These are phyloP conservation scores for Aspergillus biplanus DNA, from an alignment of 495 filamentous ascomycete genomes.

Conservation along the genomic window DNA sequence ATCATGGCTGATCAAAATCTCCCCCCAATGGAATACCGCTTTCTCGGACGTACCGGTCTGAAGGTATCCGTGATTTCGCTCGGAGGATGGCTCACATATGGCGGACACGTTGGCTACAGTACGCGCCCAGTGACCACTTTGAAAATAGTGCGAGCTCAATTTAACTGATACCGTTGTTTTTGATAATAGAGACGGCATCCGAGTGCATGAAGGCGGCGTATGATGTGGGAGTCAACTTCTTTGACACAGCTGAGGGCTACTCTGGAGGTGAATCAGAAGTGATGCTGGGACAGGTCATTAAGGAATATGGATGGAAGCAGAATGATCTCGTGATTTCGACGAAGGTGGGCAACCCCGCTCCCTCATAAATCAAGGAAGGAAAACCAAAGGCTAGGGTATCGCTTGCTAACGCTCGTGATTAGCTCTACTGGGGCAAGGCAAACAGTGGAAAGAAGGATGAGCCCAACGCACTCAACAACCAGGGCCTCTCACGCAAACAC, in stretches of 20 bases:
- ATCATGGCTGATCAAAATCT: too few species aligned
- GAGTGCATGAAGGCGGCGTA: slow-evolving; percentile 75
- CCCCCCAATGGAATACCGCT: neutral
- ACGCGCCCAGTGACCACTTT: too few species aligned
- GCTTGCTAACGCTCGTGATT: too few species aligned
- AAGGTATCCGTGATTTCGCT: neutral
- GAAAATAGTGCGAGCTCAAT: too few species aligned
- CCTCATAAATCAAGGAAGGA: too few species aligned
- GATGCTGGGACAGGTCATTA: slow-evolving; percentile 72
- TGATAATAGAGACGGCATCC: slow-evolving; percentile 58
- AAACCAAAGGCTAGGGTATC: too few species aligned
- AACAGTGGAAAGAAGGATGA: too few species aligned
- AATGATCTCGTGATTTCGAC: slow-evolving; percentile 83
- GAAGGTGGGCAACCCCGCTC: slow-evolving; percentile 41
- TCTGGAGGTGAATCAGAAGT: slow-evolving; percentile 68
- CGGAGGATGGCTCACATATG: slow-evolving; percentile 15
- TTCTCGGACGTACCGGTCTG: neutral
- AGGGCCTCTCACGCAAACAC: slow-evolving; percentile 83
- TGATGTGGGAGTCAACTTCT: slow-evolving; percentile 74
- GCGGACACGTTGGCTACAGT: slow-evolving; percentile 20
- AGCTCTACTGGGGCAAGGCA: slow-evolving; percentile 51
- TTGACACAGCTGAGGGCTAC: slow-evolving; percentile 61
- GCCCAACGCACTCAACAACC: slow-evolving; percentile 58
- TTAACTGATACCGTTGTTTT: neutral
- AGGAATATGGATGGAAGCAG: slow-evolving; percentile 65